Conservation (phyloP, 2,329 filamentous ascomycete genomes). For the Aureobasidium sp. region DNA sequence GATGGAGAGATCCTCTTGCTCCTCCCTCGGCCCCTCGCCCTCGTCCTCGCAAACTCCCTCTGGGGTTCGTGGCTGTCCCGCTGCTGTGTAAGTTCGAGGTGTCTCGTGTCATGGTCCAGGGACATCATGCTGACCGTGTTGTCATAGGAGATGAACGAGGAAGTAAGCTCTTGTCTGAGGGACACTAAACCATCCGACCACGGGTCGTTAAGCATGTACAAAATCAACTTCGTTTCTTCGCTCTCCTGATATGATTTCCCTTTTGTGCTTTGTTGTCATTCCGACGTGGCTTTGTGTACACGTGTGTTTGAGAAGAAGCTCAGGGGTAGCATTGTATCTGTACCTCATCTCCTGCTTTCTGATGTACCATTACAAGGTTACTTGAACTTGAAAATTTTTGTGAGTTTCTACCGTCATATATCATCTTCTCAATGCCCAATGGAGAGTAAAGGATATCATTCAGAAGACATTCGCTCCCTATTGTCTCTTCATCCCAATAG, state of each 20-base stretch:
- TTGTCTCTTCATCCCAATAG: background rate
- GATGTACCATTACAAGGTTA: background rate
- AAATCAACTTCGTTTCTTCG: background rate
- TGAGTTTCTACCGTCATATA: background rate
- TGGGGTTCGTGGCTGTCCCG: background rate
- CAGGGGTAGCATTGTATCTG: background rate
- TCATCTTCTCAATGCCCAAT: background rate
- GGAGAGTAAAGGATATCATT: background rate
- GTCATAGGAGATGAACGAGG: background rate
- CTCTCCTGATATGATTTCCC: background rate
- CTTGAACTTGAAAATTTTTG: background rate
- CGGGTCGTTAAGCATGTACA: background rate
- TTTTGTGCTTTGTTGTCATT: background rate
- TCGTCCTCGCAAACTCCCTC: background rate
- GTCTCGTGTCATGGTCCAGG: background rate
- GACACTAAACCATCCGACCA: background rate
- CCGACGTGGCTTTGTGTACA: background rate
- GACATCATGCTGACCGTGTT: background rate
- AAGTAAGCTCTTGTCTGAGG: background rate
- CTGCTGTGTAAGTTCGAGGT: background rate
- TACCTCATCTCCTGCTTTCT: background rate
- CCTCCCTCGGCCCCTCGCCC: background rate
- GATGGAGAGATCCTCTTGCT: background rate
- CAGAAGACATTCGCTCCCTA: background rate
- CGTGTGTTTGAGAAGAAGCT: background rate